These are phyloP conservation scores for Paecilomyces niveus DNA, from an alignment of 2,329 filamentous ascomycete species.

Conservation along the genomic window DNA sequence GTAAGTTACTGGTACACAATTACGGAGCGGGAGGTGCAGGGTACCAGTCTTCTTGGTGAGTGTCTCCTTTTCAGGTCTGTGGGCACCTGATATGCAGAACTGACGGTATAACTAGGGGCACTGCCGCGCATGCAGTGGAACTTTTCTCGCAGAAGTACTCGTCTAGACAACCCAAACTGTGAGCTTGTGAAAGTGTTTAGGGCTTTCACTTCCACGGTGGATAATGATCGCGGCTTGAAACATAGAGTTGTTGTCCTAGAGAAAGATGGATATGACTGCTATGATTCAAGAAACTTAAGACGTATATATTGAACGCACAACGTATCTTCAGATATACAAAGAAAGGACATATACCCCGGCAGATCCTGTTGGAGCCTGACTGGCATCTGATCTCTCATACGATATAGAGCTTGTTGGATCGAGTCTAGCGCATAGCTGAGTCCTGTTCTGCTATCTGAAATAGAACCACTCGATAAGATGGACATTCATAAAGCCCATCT, in stretches of 20 bases:
- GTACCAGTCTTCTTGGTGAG: slow-evolving; percentile 1
- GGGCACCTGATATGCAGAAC: not conserved
- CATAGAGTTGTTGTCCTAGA: not conserved
- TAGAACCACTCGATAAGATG: too few relatives aligned
- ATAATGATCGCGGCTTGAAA: not conserved
- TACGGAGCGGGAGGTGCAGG: not conserved
- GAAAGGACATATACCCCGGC: too few relatives aligned
- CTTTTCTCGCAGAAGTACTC: slow-evolving; percentile 3
- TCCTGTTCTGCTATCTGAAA: not conserved
- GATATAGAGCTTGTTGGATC: not conserved
- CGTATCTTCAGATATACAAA: too few relatives aligned
- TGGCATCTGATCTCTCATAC: not conserved
- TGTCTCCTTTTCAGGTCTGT: not conserved
- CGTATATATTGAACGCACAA: not conserved
- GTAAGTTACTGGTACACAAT: not conserved
- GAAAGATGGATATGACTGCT: not conserved
- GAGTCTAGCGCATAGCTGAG: not conserved
- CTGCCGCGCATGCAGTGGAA: not conserved
- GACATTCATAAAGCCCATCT: not conserved
- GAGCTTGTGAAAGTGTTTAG: not conserved
- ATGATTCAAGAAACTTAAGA: not conserved
- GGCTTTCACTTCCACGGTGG: not conserved
- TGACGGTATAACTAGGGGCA: not conserved
- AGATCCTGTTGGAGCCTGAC: not conserved
- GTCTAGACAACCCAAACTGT: not conserved